Conservation (phyloP, 208 protist genomes). For the Wallacemonas sp. region DNA sequence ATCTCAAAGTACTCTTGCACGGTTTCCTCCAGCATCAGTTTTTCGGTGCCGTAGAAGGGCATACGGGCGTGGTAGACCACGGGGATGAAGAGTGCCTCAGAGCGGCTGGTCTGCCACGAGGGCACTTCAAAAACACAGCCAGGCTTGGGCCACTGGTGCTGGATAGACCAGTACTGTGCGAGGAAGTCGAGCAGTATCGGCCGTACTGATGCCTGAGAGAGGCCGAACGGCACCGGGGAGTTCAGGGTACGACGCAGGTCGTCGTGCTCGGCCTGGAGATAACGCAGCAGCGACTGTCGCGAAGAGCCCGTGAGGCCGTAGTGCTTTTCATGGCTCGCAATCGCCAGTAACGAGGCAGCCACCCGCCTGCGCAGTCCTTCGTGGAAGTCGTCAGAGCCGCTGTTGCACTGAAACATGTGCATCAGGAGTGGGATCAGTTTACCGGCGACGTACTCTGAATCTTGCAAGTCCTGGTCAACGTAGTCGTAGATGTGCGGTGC, state of each 20-base stretch:
- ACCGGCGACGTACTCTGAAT: slow-evolving; percentile 60
- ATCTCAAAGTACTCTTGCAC: slow-evolving; percentile 78
- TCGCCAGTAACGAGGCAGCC: slow-evolving; percentile 48
- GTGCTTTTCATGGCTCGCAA: slow-evolving; percentile 64
- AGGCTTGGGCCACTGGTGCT: slow-evolving; percentile 73
- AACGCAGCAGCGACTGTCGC: slow-evolving; percentile 31
- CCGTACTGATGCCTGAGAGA: not conserved
- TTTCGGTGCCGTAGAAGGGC: slow-evolving; percentile 71
- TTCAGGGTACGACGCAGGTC: not conserved
- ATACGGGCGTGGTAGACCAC: slow-evolving; percentile 64
- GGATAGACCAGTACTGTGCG: slow-evolving; percentile 58
- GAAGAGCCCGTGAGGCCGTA: slow-evolving; percentile 53
- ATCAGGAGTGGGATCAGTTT: slow-evolving; percentile 76
- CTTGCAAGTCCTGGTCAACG: slow-evolving; percentile 76
- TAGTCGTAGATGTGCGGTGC: slow-evolving; percentile 85
- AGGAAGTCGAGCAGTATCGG: slow-evolving; percentile 41
- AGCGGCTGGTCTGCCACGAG: slow-evolving; percentile 25
- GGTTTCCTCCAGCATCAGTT: slow-evolving; percentile 51
- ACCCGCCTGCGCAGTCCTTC: slow-evolving; percentile 46
- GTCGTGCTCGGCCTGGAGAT: slow-evolving; percentile 39
- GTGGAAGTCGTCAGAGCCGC: slow-evolving; percentile 32
- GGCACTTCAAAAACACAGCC: slow-evolving; percentile 64
- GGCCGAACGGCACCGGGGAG: not conserved
- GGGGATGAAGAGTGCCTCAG: slow-evolving; percentile 39
- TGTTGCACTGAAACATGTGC: slow-evolving; percentile 44